Base-by-base conservation (phyloP, 78 protist genomes). In the Chrysochromulina parva region DNA sequence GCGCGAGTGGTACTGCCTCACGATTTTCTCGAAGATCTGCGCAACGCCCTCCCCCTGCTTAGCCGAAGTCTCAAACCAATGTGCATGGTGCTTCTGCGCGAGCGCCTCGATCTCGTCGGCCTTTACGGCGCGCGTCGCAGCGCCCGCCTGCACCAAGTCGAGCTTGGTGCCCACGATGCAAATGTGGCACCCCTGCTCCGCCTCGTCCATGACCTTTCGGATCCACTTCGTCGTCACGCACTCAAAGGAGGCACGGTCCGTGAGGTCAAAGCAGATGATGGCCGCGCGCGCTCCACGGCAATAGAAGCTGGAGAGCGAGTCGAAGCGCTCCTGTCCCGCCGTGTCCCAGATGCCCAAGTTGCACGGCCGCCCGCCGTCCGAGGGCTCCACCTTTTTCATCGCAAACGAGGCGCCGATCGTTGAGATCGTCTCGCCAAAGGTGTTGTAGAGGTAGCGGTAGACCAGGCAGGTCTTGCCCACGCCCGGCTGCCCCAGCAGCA, bases 291-390 rank as follows among this genome's bases (percentile, higher is more conserved):
- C 66, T 5, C 66, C 66, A 3, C 91, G 52, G 50, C 71, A 76
- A 14, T 88, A 88, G 66, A 88, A 60, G 66, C 88, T 54, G 17
- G 91, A 88, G 11, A 88, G 58, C 19, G 91, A 88, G 66, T 88
- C 66, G 52, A 67, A 88, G n/a, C 69, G 52, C 55, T 88, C 91
- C 14, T 54, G 88, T 3, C 91, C 91, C 28, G 91, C 91, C 9
- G 91, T 88, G n/a, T 88, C 91, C 88, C 88, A 82, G 20, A 82
- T 82, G 71, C 88, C 88, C 14, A 82, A 13, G 48, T 24, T 82
- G 71, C 65, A 57, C 53, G 65, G 28, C 28, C 69, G 1, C 26
- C 53, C 69, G 38, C 38, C 38, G 38, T 38, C 38, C 71, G 6
- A 0, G n/a, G 53, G n/a, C 54, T n/a, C 69, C 3, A 78, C 14